Base-by-base conservation (phyloP, 148 eudicot species). In the Salicornia ramosissima region DNA sequence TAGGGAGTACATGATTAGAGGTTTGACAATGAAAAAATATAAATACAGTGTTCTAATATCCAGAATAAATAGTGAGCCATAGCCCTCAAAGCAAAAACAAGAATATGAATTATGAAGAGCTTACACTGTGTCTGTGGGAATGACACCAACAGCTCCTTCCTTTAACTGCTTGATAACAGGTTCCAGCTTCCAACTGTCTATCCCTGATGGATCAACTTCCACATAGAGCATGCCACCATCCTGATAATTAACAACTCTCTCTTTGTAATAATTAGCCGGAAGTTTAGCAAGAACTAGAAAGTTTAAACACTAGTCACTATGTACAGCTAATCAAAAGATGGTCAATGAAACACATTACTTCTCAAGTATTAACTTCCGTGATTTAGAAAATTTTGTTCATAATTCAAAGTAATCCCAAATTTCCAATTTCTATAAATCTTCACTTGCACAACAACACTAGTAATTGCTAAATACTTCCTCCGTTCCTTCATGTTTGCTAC, bases 71-170 rank as follows among this genome's bases (percentile, higher is more conserved):
- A 30, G 47, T 19, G 11, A 39, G 30, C 40, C 12, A 25, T 52
- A 6, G 31, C 26, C 25, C 9, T 40, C 36, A 56, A 64, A 50
- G 18, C 40, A 45, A 3, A 34, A 54, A 43, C 16, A 29, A 34
- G 19, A 63, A 30, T 4, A 8, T 36, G 31, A 15, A 61, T n/a
- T n/a, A n/a, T n/a, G 34, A 59, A 71, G 36, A 71, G 76, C 86
- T 67, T 82, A 92, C 97, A 89, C 89, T 15, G 97, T 92, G 69
- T 92, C 97, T 7, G 97, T 92, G 34, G 97, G 97, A 71, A 92
- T 92, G 76, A 92, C 97, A 30, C 97, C 96, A 80, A 92, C 97
- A 34, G 96, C 96, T 65, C 97, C 97, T 59, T 78, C 76, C 65
- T 86, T 84, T 66, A 92, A 65, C 65, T 86, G 88, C 75, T 87